A percentile compares a stretch with the other conserved stretches of the same genome.
These are phyloP conservation scores for Eucalyptus marginata DNA, from an alignment of 345 rosid species.

Conservation along the genomic window DNA sequence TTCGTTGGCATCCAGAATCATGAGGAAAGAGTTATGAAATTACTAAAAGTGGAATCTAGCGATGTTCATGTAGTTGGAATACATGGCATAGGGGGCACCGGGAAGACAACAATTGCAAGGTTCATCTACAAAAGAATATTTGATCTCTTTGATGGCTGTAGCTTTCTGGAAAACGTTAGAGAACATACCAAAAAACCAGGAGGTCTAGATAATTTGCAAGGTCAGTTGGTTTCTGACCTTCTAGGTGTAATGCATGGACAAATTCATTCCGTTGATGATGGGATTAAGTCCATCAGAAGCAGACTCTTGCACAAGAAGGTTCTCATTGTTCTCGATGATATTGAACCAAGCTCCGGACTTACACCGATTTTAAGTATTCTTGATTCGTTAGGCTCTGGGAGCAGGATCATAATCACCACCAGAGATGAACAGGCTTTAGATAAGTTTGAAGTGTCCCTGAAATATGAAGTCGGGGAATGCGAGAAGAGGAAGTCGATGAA, in stretches of 20 bases:
- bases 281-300: background rate
- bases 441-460: background rate
- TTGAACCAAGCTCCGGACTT: fast-evolving
- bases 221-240: background rate
- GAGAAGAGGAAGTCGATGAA: background rate
- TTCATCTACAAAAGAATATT: background rate
- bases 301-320: background rate
- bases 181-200: background rate
- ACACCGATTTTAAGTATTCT: fast-evolving
- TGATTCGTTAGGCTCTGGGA: background rate
- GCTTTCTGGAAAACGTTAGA: background rate
- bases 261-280: background rate
- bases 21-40: background rate
- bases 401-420: background rate
- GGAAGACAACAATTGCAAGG: background rate
- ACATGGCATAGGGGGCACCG: background rate
- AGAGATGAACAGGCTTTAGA: background rate
- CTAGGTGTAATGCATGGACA: background rate
- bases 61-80: background rate
- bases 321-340: background rate
- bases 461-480: background rate
- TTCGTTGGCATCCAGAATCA: background rate
- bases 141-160: background rate
- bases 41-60: background rate
- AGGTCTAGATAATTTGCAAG: background rate